Conservation (phyloP, 306 rosid genomes). For the Acacia melanoxylon region DNA sequence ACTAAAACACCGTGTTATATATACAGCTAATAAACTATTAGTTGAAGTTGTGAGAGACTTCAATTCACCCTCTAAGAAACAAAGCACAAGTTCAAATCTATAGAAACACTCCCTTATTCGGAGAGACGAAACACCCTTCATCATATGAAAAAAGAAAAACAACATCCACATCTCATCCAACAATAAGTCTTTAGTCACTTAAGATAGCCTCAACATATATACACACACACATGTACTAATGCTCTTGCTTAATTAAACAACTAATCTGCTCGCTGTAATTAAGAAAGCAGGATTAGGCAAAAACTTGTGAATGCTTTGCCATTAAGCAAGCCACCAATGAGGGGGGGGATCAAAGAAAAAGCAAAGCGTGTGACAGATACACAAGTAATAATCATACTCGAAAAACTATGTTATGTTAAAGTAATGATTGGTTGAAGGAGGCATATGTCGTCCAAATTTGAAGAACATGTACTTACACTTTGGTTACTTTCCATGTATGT, state of each 20-base stretch:
- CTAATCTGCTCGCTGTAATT: not conserved
- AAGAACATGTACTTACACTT: not conserved
- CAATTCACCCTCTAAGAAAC: no score
- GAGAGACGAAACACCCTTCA: no score
- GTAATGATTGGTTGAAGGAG: not conserved
- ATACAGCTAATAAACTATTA: no score
- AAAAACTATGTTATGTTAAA: not conserved
- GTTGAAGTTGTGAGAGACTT: no score
- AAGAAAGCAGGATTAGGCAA: not conserved
- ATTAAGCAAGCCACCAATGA: not conserved
- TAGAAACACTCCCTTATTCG: no score
- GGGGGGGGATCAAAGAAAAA: not conserved
- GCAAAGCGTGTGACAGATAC: not conserved
- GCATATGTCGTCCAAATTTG: not conserved
- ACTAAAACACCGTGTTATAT: no score
- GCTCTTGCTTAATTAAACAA: not conserved
- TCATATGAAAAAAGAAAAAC: no score
- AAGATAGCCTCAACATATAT: not conserved
- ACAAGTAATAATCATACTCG: not conserved
- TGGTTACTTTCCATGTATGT: slow-evolving; percentile 23
- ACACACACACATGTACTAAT: not conserved
- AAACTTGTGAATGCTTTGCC: not conserved
- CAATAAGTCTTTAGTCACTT: not conserved
- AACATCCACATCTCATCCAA: not conserved
- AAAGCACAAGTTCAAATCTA: no score